Base-by-base conservation (phyloP, 2,329 filamentous ascomycete genomes). In the Pseudocercospora eumusae region DNA sequence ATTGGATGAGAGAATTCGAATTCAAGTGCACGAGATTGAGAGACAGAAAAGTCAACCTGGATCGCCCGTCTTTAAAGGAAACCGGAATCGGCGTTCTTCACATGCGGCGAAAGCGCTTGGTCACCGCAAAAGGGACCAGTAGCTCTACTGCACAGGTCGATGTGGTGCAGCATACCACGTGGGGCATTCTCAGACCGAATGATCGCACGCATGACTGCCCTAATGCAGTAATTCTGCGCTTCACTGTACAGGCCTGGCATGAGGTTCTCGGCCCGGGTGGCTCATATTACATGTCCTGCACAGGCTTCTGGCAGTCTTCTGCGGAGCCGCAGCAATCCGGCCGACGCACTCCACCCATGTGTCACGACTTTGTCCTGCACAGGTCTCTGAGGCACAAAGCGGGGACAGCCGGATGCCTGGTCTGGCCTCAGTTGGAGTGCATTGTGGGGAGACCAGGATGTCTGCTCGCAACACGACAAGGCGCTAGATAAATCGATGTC, bases 311-410 rank as follows among this genome's bases (percentile, higher is more conserved):
- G 33, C 50, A 54, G 50, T 27, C 50, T 20, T 21, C 50, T 31
- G 27, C 50, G 11, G n/a, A 53, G 50, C n/a, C 28, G 50, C 50
- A 21, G 42, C 18, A 21, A 11, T 20, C 18, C 20, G 44, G 44
- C 18, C 44, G 21, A 23, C 21, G 7, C n/a, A 3, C 21, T 25
- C 20, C 18, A 18, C 18, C 18, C 18, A 23, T 15, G 21, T 47
- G 44, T 47, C 9, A 21, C 7, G 44, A 47, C 44, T 47, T 25
- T 25, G 44, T 11, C 44, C 44, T 47, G 44, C 44, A 21, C 50
- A 54, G 53, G 53, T 20, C 53, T 40, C 5, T 20, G 53, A 20
- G 53, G 53, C 20, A 28, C 53, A 56, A 25, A 40, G 53, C 53
- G 53, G 53, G 53, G 53, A n/a, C 47, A 52, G 47, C 47, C 47